Conservation (phyloP, 2,329 filamentous ascomycete genomes). For the Pseudogymnoascus sp. region DNA sequence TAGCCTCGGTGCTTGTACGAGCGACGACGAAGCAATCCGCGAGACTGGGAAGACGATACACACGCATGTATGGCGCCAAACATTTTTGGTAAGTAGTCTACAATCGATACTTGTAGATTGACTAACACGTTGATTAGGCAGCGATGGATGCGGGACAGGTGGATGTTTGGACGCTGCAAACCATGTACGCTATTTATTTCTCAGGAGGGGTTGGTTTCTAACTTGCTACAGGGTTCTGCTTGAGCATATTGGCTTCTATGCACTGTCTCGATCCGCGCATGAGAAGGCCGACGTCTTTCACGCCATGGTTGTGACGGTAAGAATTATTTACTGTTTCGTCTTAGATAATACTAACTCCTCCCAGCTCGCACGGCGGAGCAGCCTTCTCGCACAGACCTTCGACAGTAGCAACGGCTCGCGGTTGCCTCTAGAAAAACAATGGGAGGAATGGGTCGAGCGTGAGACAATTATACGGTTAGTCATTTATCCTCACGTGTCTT, state of each 20-base stretch:
- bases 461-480: constrained; percentile 19
- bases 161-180: constrained; percentile 19
- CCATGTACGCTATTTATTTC: constrained; percentile 13
- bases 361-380: constrained; percentile 17
- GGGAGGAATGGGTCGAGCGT: constrained; percentile 20
- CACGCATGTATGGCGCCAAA: constrained; percentile 9
- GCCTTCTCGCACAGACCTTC: constrained; percentile 16
- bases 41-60: constrained; percentile 9
- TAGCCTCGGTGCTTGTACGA: constrained; percentile 16
- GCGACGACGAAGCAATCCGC: constrained; percentile 4
- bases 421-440: constrained; percentile 17
- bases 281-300: constrained; percentile 21
- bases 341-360: background rate
- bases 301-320: constrained; percentile 20
- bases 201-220: background rate
- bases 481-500: background rate
- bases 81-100: background rate
- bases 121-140: background rate
- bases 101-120: background rate
- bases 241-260: constrained; percentile 20
- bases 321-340: background rate
- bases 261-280: constrained; percentile 18
- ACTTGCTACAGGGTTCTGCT: constrained; percentile 15
- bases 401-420: constrained; percentile 14
- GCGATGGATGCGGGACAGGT: constrained; percentile 13